Percentiles rank a stretch among this genome's conserved stretches.
phyloP scores from a whole-genome alignment of 306 rosid genomes.

The Elaeagnus macrophylla region DNA sequence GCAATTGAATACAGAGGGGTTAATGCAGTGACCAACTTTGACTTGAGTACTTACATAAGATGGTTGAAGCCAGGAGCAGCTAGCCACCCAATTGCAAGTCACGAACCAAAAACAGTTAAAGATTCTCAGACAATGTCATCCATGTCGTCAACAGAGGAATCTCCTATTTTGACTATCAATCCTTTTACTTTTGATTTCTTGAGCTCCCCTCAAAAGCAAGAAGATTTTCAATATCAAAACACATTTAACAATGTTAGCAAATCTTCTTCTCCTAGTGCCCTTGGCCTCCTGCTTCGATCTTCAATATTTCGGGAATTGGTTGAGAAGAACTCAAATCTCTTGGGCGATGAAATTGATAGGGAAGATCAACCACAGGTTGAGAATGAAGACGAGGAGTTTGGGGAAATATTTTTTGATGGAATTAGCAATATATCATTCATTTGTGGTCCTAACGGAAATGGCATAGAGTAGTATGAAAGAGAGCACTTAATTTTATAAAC shows the following conservation, averaged over 20 bases:
- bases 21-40: slow-evolving; percentile 86
- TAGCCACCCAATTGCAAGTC: slow-evolving; percentile 9
- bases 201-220: slow-evolving; percentile 27
- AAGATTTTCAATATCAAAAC: slow-evolving; percentile 23
- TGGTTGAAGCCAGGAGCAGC: slow-evolving; percentile 56
- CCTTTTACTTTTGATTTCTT: slow-evolving; percentile 24
- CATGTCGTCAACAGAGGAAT: slow-evolving; percentile 23
- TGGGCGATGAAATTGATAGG: slow-evolving; percentile 41
- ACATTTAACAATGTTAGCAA: slow-evolving; percentile 17
- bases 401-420: slow-evolving; percentile 40
- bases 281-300: slow-evolving; percentile 58
- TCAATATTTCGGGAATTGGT: slow-evolving; percentile 58
- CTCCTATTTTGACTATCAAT: slow-evolving; percentile 20
- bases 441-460: slow-evolving; percentile 32
- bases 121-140: slow-evolving; percentile 25
- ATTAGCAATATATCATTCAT: slow-evolving; percentile 34
- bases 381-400: slow-evolving; percentile 35
- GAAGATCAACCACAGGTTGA: slow-evolving; percentile 30
- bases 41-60: slow-evolving; percentile 64
- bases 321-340: slow-evolving; percentile 41
- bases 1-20: slow-evolving; percentile 86
- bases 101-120: slow-evolving; percentile 19
- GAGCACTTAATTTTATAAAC: slow-evolving; percentile 29
- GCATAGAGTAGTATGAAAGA: slow-evolving; percentile 37
- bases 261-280: slow-evolving; percentile 56